These are phyloP conservation scores for Cyberlindnera saturnus DNA, from an alignment of 805 yeast genomes.

Conservation along the genomic window DNA sequence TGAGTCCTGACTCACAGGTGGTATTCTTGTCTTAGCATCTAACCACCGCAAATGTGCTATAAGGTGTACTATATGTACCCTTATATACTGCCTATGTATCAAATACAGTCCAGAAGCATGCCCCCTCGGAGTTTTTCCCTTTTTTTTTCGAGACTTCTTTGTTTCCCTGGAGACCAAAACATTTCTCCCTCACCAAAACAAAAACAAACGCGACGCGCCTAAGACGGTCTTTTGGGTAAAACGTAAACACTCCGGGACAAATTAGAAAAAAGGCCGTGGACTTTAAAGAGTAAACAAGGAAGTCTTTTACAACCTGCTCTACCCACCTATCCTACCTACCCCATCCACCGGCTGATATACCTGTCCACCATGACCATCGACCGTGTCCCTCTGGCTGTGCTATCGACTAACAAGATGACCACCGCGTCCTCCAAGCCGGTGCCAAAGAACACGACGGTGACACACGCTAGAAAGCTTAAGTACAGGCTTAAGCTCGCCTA, in stretches of 20 bases:
- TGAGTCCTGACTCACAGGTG: too few relatives aligned
- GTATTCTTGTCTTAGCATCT: too few relatives aligned
- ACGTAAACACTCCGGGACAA: constrained; percentile 1
- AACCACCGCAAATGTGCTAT: too few relatives aligned
- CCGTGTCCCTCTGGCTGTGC: constrained; percentile 16
- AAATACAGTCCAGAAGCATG: too few relatives aligned
- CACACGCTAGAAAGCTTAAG: constrained; percentile 36
- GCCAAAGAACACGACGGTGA: not conserved
- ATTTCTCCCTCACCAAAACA: not conserved
- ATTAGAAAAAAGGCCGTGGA: constrained; percentile 1
- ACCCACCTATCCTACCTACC: too few relatives aligned
- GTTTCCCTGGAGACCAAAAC: too few relatives aligned
- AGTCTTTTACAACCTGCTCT: too few relatives aligned
- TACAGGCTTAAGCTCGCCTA: constrained; percentile 46
- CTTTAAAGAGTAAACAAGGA: too few relatives aligned
- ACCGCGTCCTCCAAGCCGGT: constrained; percentile 2
- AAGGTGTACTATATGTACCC: too few relatives aligned
- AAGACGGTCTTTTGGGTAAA: not conserved
- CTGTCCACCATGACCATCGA: constrained; percentile 10
- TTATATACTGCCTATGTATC: too few relatives aligned
- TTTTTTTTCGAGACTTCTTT: too few relatives aligned
- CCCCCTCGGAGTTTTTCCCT: too few relatives aligned
- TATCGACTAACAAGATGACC: constrained; percentile 15
- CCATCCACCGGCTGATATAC: not conserved
- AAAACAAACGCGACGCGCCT: constrained; percentile 5